Evolutionary conservation across 208 protist genomes (phyloP), one percentile per base, ranked within the genome.

Genomic region (Leishmania turanica): DNA sequence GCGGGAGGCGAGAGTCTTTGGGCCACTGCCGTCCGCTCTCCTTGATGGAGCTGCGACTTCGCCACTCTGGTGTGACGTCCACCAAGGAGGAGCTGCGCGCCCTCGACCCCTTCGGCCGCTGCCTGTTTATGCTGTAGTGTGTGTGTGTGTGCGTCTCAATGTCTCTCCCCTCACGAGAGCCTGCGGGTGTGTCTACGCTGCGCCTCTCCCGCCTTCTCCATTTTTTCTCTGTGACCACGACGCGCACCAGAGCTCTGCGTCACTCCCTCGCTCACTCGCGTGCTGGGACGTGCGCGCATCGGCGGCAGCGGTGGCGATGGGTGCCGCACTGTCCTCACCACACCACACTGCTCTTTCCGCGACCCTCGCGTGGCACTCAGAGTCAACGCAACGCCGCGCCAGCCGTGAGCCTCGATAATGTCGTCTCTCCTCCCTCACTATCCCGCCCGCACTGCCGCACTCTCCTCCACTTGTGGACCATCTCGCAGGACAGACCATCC

Each of bases 21-120:
- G 47, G 7, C 3, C 1, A 34, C 42, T 51, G 42, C 40, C 31
- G 15, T 56, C n/a, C 45, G 6, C 9, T 31, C 40, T 31, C 68
- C 9, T 60, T 84, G 69, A 42, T 27, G 37, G 62, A 77, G 75
- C 56, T 84, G 45, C 21, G 27, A 2, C 65, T 84, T 40, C 40
- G 69, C 60, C 56, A 80, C 37, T 84, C 81, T 3, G 81, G 81
- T 47, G 81, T 84, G n/a, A 77, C 49, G 34, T 17, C 49, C 8
- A 66, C 69, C 45, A 77, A 69, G n/a, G 75, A 56, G 70, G 81
- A 84, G 76, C 75, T 84, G 37, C 81, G 42, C 7, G 58, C 76
- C 6, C 66, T 84, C 13, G 77, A 84, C 75, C 68, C 69, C 24
- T n/a, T 53, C 47, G 51, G 75, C 27, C 45, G 24, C 56, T 84